Conservation (phyloP, 208 protist genomes). For the Naegleria gruberi region DNA sequence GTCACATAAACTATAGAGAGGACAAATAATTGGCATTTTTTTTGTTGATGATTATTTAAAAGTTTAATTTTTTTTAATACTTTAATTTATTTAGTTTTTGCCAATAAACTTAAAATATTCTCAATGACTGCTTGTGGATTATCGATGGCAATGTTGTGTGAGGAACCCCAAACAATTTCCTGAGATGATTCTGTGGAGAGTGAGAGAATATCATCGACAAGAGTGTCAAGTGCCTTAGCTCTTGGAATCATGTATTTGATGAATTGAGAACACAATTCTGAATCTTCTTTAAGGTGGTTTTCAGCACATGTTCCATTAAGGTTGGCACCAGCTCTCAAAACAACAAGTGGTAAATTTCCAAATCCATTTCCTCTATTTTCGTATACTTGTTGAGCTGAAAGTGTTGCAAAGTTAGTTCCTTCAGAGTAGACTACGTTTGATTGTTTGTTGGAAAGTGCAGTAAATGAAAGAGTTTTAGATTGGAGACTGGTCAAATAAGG, state of each 20-base stretch:
- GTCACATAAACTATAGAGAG: not conserved
- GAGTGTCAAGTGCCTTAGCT: not conserved
- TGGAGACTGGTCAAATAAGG: not conserved
- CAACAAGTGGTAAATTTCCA: not conserved
- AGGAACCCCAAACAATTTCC: not conserved
- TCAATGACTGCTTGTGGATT: not conserved
- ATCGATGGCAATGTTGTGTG: not conserved
- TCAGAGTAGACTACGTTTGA: not conserved
- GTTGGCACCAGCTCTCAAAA: not conserved
- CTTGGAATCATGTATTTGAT: not conserved
- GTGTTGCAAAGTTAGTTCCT: not conserved
- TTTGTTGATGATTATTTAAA: not conserved
- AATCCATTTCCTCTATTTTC: not conserved
- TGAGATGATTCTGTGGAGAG: not conserved
- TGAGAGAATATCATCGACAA: not conserved
- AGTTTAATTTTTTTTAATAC: no score
- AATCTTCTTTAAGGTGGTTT: not conserved
- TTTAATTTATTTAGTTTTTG: no score
- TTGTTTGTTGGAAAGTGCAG: not conserved
- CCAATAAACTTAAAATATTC: not conserved
- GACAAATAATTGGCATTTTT: not conserved
- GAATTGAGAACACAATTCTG: not conserved
- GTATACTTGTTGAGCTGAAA: not conserved
- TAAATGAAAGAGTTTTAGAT: not conserved
- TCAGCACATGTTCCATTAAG: constrained; percentile 5